Conservation (phyloP, 352 stramenopile genomes). For the Pythium guiyangense region DNA sequence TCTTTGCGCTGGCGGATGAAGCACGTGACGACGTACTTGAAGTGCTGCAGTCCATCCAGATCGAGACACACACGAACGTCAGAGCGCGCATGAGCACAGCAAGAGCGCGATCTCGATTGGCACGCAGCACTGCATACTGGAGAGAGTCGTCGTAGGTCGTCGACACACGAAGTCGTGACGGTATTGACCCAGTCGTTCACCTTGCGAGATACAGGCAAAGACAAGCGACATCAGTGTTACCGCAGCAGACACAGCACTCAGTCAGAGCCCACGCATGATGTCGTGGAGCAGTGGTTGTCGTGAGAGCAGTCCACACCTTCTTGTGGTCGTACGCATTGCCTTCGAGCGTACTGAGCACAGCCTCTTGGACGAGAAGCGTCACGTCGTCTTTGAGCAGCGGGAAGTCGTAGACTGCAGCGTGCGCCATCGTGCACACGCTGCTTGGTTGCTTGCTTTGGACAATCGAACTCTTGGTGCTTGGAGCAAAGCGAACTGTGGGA, state of each 20-base stretch:
- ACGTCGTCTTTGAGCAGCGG: constrained; percentile 69
- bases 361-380: constrained; percentile 67
- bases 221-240: background rate
- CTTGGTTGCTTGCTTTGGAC: background rate
- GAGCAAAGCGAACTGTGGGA: too few relatives aligned
- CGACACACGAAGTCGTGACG: constrained; percentile 60
- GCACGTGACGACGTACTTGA: constrained; percentile 83
- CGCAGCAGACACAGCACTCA: background rate
- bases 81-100: background rate
- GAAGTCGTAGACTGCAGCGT: constrained; percentile 61
- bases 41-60: constrained; percentile 38
- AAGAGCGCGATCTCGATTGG: background rate
- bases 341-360: constrained; percentile 64
- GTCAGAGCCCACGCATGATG: too few relatives aligned
- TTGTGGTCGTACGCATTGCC: constrained; percentile 75
- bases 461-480: too few relatives aligned
- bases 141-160: constrained; percentile 61
- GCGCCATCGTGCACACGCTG: constrained; percentile 14
- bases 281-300: too few relatives aligned
- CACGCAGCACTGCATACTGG: constrained; percentile 22
- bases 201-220: constrained; percentile 11
- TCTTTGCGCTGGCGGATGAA: constrained; percentile 64
- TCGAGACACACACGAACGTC: background rate
- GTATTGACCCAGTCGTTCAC: constrained; percentile 68
- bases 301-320: constrained; percentile 29